Evolutionary conservation across 768 basidiomycete genomes (phyloP), one percentile per base, ranked within the genome.

Genomic region (Rhizopogon roseolus): DNA sequence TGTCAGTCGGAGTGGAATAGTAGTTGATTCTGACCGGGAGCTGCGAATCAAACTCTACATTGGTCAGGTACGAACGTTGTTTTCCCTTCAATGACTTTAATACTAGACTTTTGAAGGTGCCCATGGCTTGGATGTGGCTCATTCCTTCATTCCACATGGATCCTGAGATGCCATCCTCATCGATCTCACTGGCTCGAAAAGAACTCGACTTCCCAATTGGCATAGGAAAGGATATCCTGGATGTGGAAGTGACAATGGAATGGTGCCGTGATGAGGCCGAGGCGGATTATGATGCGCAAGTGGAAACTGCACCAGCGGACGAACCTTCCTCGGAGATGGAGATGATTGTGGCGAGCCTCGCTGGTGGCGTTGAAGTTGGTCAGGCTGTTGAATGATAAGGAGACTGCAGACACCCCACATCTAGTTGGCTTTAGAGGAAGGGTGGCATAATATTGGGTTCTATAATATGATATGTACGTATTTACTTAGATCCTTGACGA

Each of bases 51-150:
- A 90, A 69, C 65, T 89, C 27, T 90, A 84, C 66, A 78, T 84
- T 70, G 87, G 88, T 41, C 81, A 84, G 75, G 87, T 85, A 58
- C 57, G 65, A 49, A 34, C 6, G 34, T 53, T 57, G 37, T 34
- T 50, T 51, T 16, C 16, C 10, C 16, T 16, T 25, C 13, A 37
- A 17, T 16, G 44, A 28, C 39, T 53, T 34, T 22, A 3, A 58
- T 17, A 1, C 41, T 37, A 19, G 45, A 32, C 25, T 14, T 52
- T 10, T 36, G 25, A 63, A 91, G 79, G 76, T 92, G 0, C 82
- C 86, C 60, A 81, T 94, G 66, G 85, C 88, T 32, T 94, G 92
- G 92, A 64, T 85, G 48, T 93, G 92, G 92, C 77, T 93, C 63
- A 81, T 94, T 55, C 92, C 92, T 0, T 76, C 83, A 0, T 93